Conservation (phyloP, 208 protist genomes). For the Vickermania spadyakhi region DNA sequence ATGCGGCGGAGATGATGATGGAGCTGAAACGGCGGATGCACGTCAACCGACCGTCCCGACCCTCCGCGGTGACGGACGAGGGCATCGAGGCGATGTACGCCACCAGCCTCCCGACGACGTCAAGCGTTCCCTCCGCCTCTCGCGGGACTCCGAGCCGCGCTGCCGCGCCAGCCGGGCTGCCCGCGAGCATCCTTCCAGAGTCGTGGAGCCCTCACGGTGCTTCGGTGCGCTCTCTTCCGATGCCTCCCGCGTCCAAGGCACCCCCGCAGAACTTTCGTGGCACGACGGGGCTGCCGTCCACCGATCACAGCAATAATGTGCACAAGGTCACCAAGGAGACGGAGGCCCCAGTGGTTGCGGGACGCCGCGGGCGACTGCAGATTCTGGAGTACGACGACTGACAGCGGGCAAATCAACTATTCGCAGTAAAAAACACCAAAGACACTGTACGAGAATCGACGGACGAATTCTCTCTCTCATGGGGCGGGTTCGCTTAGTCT, state of each 20-base stretch:
- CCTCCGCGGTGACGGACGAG: not conserved
- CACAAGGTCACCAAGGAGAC: conserved; percentile 1
- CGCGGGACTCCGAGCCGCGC: not conserved
- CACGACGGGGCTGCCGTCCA: not conserved
- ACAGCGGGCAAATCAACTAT: no score
- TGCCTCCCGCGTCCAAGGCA: not conserved
- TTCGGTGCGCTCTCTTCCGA: no score
- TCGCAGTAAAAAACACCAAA: no score
- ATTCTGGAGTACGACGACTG: not conserved
- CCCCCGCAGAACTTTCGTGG: not conserved
- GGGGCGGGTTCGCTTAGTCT: no score
- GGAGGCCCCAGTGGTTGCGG: not conserved
- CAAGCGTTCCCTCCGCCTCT: not conserved
- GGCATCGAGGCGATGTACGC: not conserved
- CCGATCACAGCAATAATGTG: not conserved
- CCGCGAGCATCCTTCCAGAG: no score
- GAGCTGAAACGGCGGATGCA: not conserved
- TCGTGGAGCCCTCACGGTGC: no score
- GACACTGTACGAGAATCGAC: no score
- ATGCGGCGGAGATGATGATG: conserved; percentile 1
- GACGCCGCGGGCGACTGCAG: not conserved
- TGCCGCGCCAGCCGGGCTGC: not conserved
- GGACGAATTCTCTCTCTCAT: no score
- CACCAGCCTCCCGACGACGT: not conserved
- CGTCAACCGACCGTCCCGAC: not conserved